Evolutionary conservation across 2,329 filamentous ascomycete genomes (phyloP), one percentile per base, ranked within the genome.

Genomic region (Aspergillus phoenicis): DNA sequence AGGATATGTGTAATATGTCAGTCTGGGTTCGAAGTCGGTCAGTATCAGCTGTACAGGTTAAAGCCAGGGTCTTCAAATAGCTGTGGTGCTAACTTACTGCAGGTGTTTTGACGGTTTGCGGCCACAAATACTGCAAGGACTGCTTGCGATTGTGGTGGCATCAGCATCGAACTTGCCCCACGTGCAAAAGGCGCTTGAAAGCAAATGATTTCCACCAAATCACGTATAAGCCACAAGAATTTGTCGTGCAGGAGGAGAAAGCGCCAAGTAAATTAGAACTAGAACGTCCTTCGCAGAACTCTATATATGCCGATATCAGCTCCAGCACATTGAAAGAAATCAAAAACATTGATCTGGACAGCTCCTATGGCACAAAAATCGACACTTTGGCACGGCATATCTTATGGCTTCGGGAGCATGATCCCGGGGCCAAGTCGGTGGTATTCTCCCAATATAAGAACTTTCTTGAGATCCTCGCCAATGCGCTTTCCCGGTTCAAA

Each of bases 371-470:
- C 1, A 96, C 91, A 0, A 99, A 98, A 76, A 89, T 98, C 17
- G 93, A 97, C 73, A 96, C 87, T 0, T 78, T 94, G 2, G 84
- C 89, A 28, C 85, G 91, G 2, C 95, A 98, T 73, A 77, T 98
- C 2, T 77, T 96, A 15, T 97, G 91, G 91, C 82, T 98, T 20
- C 87, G 94, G 2, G 83, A 90, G 66, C 87, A 91, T 52, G 93
- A 97, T 67, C 91, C 92, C 0, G 92, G 92, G 0, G 87, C 92
- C 8, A 98, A 98, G 73, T 91, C 91, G 0, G 90, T 99, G 72
- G 84, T 98, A n/a, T 99, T 97, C 75, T 96, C 91, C 1, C 94
- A 98, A 77, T 95, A 92, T 75, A 85, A 85, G 58, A 89, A 91
- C 57, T 98, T 97, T 68, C 81, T 98, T 1, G 80, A 84, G 0